Conservation (phyloP, 2,329 filamentous ascomycete genomes). For the Xylariaceae sp. region DNA sequence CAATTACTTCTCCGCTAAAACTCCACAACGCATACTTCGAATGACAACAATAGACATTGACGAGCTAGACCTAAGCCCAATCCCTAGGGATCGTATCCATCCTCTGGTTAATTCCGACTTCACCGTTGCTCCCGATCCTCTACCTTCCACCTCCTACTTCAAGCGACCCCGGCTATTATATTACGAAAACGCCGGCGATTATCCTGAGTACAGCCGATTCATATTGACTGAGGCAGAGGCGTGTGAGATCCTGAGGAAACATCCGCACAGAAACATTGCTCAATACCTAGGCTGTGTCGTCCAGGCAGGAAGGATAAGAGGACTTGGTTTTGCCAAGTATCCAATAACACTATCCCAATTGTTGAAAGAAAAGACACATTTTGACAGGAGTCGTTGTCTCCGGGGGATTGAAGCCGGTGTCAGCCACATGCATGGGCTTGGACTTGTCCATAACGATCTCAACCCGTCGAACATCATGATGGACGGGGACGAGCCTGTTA, state of each 20-base stretch:
- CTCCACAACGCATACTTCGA: not conserved
- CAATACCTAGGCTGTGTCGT: constrained; percentile 11
- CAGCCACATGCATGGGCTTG: constrained; percentile 8
- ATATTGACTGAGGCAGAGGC: constrained; percentile 4
- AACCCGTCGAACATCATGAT: constrained; percentile 18
- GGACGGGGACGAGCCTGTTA: constrained; percentile 12
- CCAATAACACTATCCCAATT: constrained; percentile 3
- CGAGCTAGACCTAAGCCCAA: not conserved
- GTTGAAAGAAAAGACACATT: not conserved
- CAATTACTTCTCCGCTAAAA: not conserved
- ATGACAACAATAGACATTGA: not conserved
- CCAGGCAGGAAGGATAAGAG: constrained; percentile 3
- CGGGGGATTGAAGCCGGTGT: constrained; percentile 7
- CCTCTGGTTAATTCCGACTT: constrained; percentile 1
- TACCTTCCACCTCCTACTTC: constrained; percentile 2
- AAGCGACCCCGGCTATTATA: constrained; percentile 1
- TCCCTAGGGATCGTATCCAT: constrained; percentile 2
- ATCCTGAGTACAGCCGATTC: not conserved
- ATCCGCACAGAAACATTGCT: constrained; percentile 15
- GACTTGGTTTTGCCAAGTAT: constrained; percentile 9
- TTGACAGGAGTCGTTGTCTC: constrained; percentile 4
- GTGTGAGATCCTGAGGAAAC: constrained; percentile 9
- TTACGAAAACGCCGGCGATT: not conserved
- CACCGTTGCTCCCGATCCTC: constrained; percentile 2
- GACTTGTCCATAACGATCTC: constrained; percentile 12